These are phyloP conservation scores for Leccinum olivaceopallidum DNA, from an alignment of 768 basidiomycete genomes.

Conservation along the genomic window DNA sequence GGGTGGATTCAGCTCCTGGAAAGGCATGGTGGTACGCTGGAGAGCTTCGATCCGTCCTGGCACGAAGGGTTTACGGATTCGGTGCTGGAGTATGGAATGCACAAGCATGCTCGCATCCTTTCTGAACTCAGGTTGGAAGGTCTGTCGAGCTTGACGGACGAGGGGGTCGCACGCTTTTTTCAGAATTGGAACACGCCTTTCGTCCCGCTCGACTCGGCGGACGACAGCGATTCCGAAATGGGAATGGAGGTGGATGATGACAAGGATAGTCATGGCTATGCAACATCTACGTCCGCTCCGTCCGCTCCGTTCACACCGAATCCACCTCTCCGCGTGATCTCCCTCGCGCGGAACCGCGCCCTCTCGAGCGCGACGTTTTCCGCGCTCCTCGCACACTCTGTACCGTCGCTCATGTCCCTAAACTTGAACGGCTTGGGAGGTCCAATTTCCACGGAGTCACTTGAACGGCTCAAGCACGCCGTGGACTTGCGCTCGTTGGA, in stretches of 20 bases:
- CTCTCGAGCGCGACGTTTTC: conserved; percentile 55
- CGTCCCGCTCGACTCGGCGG: conserved; percentile 6
- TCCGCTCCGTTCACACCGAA: conserved; percentile 31
- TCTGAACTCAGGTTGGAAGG: conserved; percentile 54
- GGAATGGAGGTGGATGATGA: conserved; percentile 23
- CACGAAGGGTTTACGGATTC: conserved; percentile 61
- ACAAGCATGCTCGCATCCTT: conserved; percentile 47
- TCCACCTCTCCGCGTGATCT: conserved; percentile 50
- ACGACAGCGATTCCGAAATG: conserved; percentile 4
- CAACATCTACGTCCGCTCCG: background rate
- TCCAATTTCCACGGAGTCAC: conserved; percentile 49
- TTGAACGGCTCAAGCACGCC: conserved; percentile 40
- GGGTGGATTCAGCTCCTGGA: conserved; percentile 57
- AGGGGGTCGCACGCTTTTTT: conserved; percentile 72
- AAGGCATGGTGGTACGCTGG: conserved; percentile 54
- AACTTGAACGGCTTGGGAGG: conserved; percentile 76
- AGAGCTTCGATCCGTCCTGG: conserved; percentile 68
- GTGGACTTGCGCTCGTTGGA: conserved; percentile 60
- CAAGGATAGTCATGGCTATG: background rate
- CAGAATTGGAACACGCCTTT: conserved; percentile 42
- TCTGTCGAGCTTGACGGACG: conserved; percentile 65
- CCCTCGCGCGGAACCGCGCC: conserved; percentile 62
- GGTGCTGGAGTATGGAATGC: conserved; percentile 63
- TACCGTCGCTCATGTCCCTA: conserved; percentile 53
- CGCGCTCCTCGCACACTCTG: conserved; percentile 71